These are phyloP conservation scores for Alternaria infectoria DNA, from an alignment of 2,329 filamentous ascomycete species.

Conservation along the genomic window DNA sequence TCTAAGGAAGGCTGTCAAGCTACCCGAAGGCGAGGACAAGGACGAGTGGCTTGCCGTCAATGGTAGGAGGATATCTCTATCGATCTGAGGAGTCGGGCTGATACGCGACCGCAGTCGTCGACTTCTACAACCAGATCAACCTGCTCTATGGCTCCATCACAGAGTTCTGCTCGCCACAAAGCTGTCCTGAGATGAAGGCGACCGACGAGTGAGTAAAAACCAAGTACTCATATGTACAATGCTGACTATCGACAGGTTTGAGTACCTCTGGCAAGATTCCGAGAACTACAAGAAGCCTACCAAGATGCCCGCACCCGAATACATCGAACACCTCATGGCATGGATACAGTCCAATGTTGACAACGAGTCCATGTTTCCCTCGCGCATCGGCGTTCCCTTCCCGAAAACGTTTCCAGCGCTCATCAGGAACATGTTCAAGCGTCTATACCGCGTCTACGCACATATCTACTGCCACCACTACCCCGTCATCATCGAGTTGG, in stretches of 20 bases:
- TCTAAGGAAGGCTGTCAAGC: conserved; percentile 91
- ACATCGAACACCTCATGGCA: conserved; percentile 96
- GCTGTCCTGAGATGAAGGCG: conserved; percentile 99
- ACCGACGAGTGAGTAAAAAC: conserved; percentile 78
- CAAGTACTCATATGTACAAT: no score
- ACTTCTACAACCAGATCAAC: conserved; percentile 99
- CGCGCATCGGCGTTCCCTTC: conserved; percentile 91
- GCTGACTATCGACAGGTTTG: conserved; percentile 67
- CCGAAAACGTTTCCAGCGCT: conserved; percentile 89
- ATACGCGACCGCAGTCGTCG: conserved; percentile 74
- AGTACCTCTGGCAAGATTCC: conserved; percentile 98
- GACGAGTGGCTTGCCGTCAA: conserved; percentile 99
- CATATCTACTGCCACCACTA: conserved; percentile 99
- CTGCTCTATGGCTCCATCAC: conserved; percentile 98
- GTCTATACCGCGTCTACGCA: conserved; percentile 96
- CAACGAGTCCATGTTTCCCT: conserved; percentile 94
- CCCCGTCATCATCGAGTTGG: conserved; percentile 91
- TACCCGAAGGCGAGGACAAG: conserved; percentile 95
- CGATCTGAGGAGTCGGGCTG: conserved; percentile 9
- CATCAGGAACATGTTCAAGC: conserved; percentile 99
- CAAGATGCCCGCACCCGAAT: conserved; percentile 96
- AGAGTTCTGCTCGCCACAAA: conserved; percentile 96
- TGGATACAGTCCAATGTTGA: conserved; percentile 97
- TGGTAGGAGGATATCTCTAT: conserved; percentile 61
- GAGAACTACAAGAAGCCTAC: conserved; percentile 95